A percentile compares a stretch with the other conserved stretches of the same genome.
These are phyloP conservation scores for Ophiostoma quercus DNA, from an alignment of 2,329 filamentous ascomycete genomes.

Conservation along the genomic window DNA sequence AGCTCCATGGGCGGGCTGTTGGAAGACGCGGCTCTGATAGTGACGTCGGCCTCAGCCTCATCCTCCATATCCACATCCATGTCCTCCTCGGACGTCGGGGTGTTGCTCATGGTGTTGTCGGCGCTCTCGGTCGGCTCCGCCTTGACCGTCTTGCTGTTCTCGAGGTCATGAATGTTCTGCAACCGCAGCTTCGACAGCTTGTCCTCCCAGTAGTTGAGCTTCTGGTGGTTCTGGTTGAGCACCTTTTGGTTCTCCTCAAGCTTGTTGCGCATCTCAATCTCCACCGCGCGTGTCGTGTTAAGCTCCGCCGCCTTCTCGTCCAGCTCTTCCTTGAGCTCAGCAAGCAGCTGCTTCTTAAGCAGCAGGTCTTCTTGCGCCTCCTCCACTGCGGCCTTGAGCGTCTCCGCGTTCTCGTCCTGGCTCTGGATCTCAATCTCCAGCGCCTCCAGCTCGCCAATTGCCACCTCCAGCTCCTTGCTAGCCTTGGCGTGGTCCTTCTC, in stretches of 20 bases:
- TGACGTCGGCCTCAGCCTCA: constrained; percentile 30
- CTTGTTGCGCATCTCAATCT: constrained; percentile 98
- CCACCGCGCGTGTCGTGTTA: constrained; percentile 79
- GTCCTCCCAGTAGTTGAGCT: constrained; percentile 79
- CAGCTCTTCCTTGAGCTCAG: constrained; percentile 73
- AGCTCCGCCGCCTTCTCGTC: constrained; percentile 81
- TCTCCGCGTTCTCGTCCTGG: constrained; percentile 70
- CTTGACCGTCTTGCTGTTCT: constrained; percentile 23
- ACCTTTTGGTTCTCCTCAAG: constrained; percentile 94
- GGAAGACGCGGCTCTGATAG: constrained; percentile 32
- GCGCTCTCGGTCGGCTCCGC: constrained; percentile 26
- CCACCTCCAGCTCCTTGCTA: constrained; percentile 68
- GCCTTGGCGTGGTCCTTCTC: constrained; percentile 77
- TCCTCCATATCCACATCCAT: constrained; percentile 20
- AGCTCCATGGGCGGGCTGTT: constrained; percentile 46
- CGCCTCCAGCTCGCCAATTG: constrained; percentile 67
- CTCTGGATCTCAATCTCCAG: constrained; percentile 73
- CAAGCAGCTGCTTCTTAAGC: constrained; percentile 74
- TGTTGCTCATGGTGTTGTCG: constrained; percentile 10
- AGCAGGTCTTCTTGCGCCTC: constrained; percentile 75
- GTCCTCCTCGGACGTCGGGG: not conserved
- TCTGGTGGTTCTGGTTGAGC: constrained; percentile 77
- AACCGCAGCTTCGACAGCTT: constrained; percentile 79
- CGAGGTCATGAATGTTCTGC: constrained; percentile 71
- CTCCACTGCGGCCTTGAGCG: constrained; percentile 67